Conservation (phyloP, 1,139 yeast genomes). For the Candida gigantensis region DNA sequence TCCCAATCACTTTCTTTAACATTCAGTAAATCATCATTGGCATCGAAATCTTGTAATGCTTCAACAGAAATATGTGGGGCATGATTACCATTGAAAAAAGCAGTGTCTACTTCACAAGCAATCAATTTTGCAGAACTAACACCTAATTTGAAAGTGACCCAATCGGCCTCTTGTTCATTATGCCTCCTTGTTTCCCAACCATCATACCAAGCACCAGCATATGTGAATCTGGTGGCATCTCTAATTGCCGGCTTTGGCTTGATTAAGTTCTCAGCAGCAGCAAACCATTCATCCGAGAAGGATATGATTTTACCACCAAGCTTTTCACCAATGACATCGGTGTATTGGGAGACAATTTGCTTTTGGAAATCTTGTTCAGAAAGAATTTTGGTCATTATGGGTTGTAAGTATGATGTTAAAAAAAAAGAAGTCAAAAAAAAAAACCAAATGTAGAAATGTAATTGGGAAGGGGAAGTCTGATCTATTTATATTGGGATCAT, state of each 20-base stretch:
- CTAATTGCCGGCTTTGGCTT: slow-evolving; percentile 78
- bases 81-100: slow-evolving; percentile 91
- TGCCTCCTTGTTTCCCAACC: slow-evolving; percentile 99
- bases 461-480: too few relatives aligned
- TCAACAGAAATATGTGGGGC: slow-evolving; percentile 90
- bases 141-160: slow-evolving; percentile 81
- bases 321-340: slow-evolving; percentile 80
- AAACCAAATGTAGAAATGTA: too few relatives aligned
- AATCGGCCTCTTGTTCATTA: slow-evolving; percentile 78
- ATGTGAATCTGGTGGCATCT: slow-evolving; percentile 76
- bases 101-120: slow-evolving; percentile 90
- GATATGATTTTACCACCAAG: slow-evolving; percentile 73
- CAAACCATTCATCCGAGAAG: slow-evolving; percentile 91
- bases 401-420: not conserved
- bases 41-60: slow-evolving; percentile 50
- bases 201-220: slow-evolving; percentile 95
- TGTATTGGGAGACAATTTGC: slow-evolving; percentile 49
- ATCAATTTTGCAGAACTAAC: slow-evolving; percentile 77
- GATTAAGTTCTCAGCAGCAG: slow-evolving; percentile 85
- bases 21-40: slow-evolving; percentile 20
- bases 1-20: slow-evolving; percentile 54
- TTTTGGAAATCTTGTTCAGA: slow-evolving; percentile 45
- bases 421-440: too few relatives aligned
- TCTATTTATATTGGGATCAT: too few relatives aligned
- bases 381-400: slow-evolving; percentile 26